phyloP scores from a whole-genome alignment of 2,329 filamentous ascomycete genomes.

The Malbranchea cinnamomea region DNA sequence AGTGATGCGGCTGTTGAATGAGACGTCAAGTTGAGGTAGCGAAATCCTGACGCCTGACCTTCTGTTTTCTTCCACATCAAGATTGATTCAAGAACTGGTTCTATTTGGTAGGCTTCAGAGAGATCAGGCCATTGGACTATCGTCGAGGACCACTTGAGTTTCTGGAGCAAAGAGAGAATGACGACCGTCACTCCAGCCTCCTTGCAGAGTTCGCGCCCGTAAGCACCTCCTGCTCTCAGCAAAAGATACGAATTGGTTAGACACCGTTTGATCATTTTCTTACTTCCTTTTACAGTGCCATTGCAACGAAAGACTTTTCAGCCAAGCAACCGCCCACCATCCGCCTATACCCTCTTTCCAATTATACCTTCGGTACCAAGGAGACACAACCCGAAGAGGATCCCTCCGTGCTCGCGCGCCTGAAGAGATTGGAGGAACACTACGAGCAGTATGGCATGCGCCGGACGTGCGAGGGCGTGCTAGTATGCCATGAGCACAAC shows the following conservation, averaged over 20 bases:
- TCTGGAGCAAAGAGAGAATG: slow-evolving; percentile 46
- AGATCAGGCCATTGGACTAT: too few species aligned
- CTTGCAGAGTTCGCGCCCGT: slow-evolving; percentile 61
- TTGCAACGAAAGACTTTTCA: slow-evolving; percentile 70
- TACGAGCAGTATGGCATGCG: slow-evolving; percentile 89
- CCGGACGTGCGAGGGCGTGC: slow-evolving; percentile 87
- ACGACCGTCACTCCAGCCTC: slow-evolving; percentile 66
- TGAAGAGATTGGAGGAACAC: slow-evolving; percentile 92
- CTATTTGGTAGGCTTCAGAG: too few species aligned
- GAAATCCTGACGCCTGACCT: too few species aligned
- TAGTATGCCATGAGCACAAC: slow-evolving; percentile 98
- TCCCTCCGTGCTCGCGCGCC: slow-evolving; percentile 78
- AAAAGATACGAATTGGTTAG: not conserved
- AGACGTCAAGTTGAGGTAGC: too few species aligned
- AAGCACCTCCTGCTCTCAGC: slow-evolving; percentile 15
- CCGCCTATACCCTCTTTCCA: slow-evolving; percentile 83
- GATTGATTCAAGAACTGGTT: too few species aligned
- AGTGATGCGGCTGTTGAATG: too few species aligned
- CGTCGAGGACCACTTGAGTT: too few species aligned
- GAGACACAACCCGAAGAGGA: slow-evolving; percentile 97
- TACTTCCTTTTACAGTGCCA: slow-evolving; percentile 37
- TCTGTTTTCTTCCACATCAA: too few species aligned
- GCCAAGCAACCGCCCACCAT: slow-evolving; percentile 80
- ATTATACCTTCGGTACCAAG: slow-evolving; percentile 98
- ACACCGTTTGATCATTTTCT: too few species aligned